Conservation (phyloP, 306 rosid species). For the Geum urbanum region DNA sequence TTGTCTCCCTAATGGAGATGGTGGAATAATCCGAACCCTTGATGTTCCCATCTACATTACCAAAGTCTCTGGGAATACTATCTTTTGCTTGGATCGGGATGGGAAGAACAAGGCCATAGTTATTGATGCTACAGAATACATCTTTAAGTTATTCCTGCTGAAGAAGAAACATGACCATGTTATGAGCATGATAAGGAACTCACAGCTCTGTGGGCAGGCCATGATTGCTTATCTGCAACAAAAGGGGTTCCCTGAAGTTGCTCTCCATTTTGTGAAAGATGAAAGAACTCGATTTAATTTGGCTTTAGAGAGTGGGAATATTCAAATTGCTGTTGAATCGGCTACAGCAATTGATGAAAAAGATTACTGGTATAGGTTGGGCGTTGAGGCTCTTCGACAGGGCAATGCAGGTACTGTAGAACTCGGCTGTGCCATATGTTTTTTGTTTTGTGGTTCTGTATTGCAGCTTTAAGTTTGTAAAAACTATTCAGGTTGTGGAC, state of each 20-base stretch:
- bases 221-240: conserved; percentile 93
- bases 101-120: conserved; percentile 67
- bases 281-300: conserved; percentile 81
- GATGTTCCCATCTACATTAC: conserved; percentile 89
- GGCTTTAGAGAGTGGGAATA: conserved; percentile 94
- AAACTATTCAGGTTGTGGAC: background rate
- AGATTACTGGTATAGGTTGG: conserved; percentile 88
- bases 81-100: conserved; percentile 90
- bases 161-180: conserved; percentile 79
- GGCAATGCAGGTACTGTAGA: conserved; percentile 87
- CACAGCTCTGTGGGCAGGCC: conserved; percentile 95
- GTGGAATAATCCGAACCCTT: conserved; percentile 81
- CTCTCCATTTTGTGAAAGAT: conserved; percentile 94
- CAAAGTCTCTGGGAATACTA: conserved; percentile 67
- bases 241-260: conserved; percentile 93
- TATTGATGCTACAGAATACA: conserved; percentile 81
- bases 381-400: conserved; percentile 94
- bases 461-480: background rate
- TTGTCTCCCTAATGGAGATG: conserved; percentile 89
- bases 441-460: background rate
- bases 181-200: conserved; percentile 85
- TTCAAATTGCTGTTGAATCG: conserved; percentile 87
- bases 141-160: conserved; percentile 73
- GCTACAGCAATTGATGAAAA: conserved; percentile 92
- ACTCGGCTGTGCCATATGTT: background rate